These are phyloP conservation scores for Talaromyces amestolkiae DNA, from an alignment of 2,329 filamentous ascomycete species.

Conservation along the genomic window DNA sequence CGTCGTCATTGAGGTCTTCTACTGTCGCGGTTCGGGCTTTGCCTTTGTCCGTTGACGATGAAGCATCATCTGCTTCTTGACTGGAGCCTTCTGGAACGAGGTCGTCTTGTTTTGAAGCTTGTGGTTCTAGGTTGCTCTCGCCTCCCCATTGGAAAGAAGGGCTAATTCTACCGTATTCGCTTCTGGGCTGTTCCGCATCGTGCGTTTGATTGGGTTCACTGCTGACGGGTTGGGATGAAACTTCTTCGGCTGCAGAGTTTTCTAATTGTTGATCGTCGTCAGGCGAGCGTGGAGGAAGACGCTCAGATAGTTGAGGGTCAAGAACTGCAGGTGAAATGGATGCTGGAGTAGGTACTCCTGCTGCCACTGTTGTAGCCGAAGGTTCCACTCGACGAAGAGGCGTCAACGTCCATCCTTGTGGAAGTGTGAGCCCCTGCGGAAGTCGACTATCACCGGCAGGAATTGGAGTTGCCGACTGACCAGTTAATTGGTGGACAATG, in stretches of 20 bases:
- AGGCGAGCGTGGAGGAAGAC: not conserved
- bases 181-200: not conserved
- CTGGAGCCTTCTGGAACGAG: constrained; percentile 22
- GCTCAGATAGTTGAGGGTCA: constrained; percentile 7
- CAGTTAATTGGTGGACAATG: constrained; percentile 29
- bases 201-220: not conserved
- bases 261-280: not conserved
- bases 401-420: constrained; percentile 53
- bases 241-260: not conserved
- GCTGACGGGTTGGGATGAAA: not conserved
- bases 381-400: constrained; percentile 41
- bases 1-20: constrained; percentile 34
- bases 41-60: constrained; percentile 31
- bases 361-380: not conserved
- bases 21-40: constrained; percentile 36
- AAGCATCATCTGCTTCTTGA: not conserved
- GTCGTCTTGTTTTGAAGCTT: constrained; percentile 32
- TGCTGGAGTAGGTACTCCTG: not conserved
- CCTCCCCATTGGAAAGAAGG: constrained; percentile 9
- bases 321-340: not conserved
- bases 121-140: constrained; percentile 4
- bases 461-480: constrained; percentile 33
- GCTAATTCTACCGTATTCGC: not conserved
- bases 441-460: constrained; percentile 46
- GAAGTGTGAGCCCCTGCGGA: constrained; percentile 52